These are phyloP conservation scores for Metschnikowia santaceciliae DNA, from an alignment of 805 yeast species.

Conservation along the genomic window DNA sequence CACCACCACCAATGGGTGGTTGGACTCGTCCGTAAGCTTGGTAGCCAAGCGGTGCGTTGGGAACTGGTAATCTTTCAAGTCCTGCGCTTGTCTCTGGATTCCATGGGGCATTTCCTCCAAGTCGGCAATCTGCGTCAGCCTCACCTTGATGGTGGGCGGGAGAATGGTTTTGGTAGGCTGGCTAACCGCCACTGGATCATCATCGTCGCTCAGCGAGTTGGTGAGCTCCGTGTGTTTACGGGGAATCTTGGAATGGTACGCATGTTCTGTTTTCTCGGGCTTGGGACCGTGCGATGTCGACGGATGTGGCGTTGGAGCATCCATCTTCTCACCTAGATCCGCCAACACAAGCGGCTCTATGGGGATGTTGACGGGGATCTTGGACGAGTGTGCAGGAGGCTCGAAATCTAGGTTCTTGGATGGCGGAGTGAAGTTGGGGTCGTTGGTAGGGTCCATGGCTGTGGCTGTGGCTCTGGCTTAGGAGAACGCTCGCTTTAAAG, in stretches of 20 bases:
- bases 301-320: constrained; percentile 66
- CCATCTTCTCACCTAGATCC: constrained; percentile 65
- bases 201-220: constrained; percentile 43
- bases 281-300: constrained; percentile 14
- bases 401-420: constrained; percentile 56
- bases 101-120: constrained; percentile 97
- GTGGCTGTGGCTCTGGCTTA: neutral
- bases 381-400: constrained; percentile 63
- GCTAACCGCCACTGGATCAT: neutral
- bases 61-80: constrained; percentile 64
- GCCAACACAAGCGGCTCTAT: constrained; percentile 70
- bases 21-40: constrained; percentile 64
- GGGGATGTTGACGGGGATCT: constrained; percentile 71
- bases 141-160: constrained; percentile 44
- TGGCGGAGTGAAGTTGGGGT: constrained; percentile 87
- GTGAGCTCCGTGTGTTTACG: constrained; percentile 53
- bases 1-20: constrained; percentile 87
- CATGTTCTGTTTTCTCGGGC: constrained; percentile 13
- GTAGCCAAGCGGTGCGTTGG: constrained; percentile 84
- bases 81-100: constrained; percentile 78
- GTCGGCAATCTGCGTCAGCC: constrained; percentile 74
- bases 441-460: constrained; percentile 87
- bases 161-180: constrained; percentile 20
- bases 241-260: constrained; percentile 44
- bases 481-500: too few relatives aligned